Evolutionary conservation across 441 rosid species (phyloP), one percentile per base, ranked within the genome.

Genomic region (Croton setiger): DNA sequence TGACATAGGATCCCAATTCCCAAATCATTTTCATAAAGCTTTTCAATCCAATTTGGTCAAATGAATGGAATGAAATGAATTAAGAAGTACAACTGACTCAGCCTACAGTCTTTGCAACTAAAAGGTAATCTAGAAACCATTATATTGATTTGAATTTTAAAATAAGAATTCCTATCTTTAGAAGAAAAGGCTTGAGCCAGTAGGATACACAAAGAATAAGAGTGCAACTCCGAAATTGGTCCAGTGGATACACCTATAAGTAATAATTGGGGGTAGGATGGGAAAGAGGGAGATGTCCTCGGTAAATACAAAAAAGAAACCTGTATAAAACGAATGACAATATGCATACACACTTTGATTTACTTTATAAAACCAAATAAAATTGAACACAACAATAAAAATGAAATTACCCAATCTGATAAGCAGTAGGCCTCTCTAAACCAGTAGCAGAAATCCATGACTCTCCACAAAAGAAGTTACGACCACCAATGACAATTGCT

Each of bases 401-500:
- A 12, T 60, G n/a, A 53, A 55, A 72, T 76, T 79, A 93, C 98
- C 97, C 89, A 76, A 85, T 87, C 77, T 93, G 97, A 76, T 89
- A 89, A 10, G 90, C 91, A 64, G 94, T 82, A 68, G 82, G 82
- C 80, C 96, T 85, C 69, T 89, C 96, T 79, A 87, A 77, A 60
- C 92, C 91, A n/a, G 88, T 86, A 51, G 93, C 84, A 66, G 87
- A 79, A 37, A 92, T 80, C 98, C 96, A 89, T 0, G 91, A 79
- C 63, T 88, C 82, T 63, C 96, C 88, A 71, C 92, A 85, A 72
- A 92, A 90, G 69, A 92, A 82, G 73, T 92, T 92, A 62, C 98
- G 85, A 72, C 92, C 88, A 67, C 97, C 97, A 80, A 92, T 86
- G 70, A 89, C 94, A 72, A 92, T 84, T 4, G 96, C 92, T 52